Percentiles rank a stretch among this genome's conserved stretches.
Conservation (phyloP, 1,284 basidiomycete species). For the Mycena citricolor region DNA sequence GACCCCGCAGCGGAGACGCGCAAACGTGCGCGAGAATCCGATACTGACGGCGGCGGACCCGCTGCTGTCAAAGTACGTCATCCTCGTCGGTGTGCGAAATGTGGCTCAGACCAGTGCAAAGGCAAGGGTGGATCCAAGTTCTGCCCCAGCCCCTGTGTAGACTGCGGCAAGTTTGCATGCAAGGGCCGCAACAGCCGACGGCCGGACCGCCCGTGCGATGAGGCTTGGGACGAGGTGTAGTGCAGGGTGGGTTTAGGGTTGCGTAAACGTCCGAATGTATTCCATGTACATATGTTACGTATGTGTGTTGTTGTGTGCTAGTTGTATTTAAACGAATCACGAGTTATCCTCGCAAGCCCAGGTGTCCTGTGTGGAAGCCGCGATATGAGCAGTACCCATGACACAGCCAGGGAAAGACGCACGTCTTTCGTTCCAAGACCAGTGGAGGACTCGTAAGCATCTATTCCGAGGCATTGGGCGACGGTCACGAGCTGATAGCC, state of each 20-base stretch:
- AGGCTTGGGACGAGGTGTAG: conserved; percentile 68
- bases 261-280: too few species aligned
- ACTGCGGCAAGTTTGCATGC: conserved; percentile 72
- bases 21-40: background rate
- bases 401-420: too few species aligned
- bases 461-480: conserved; percentile 43
- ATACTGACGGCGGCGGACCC: background rate
- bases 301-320: too few species aligned
- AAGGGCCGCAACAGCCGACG: conserved; percentile 70
- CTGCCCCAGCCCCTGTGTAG: conserved; percentile 69
- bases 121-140: conserved; percentile 72
- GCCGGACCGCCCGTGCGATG: conserved; percentile 67
- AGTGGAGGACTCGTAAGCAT: conserved; percentile 35
- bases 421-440: conserved; percentile 21
- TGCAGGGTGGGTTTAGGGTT: too few species aligned
- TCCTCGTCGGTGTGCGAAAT: conserved; percentile 64
- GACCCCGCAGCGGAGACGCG: conserved; percentile 25
- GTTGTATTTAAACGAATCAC: too few species aligned
- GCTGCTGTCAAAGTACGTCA: conserved; percentile 27
- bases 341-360: too few species aligned
- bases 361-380: too few species aligned
- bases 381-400: too few species aligned
- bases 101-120: conserved; percentile 73
- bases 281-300: too few species aligned
- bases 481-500: conserved; percentile 35